phyloP scores from a whole-genome alignment of 345 rosid species.

The Euclidium syriacum region DNA sequence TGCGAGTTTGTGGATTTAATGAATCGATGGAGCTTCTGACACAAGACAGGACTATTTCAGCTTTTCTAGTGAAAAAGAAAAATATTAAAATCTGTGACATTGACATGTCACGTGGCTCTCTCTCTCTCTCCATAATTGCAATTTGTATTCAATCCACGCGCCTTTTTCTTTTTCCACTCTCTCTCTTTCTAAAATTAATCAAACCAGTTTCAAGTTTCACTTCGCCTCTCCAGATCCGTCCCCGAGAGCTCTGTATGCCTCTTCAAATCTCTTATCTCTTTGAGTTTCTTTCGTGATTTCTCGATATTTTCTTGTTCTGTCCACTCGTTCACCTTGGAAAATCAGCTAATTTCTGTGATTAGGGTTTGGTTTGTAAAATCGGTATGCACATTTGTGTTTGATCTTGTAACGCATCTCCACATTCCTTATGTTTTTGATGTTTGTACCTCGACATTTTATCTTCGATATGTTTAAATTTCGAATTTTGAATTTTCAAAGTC shows the following conservation, averaged over 20 bases:
- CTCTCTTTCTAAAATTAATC: conserved; percentile 12
- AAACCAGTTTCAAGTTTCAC: conserved; percentile 18
- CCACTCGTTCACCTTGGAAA: background rate
- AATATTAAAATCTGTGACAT: conserved; percentile 23
- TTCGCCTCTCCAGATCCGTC: conserved; percentile 47
- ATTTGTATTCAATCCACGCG: conserved; percentile 35
- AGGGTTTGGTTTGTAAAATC: conserved; percentile 3
- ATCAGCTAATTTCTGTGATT: conserved; percentile 7
- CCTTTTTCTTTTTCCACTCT: conserved; percentile 29
- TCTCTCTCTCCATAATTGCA: conserved; percentile 17
- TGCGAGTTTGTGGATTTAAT: background rate
- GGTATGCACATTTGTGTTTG: conserved; percentile 1
- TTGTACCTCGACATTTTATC: background rate
- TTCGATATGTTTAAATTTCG: background rate
- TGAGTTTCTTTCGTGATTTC: background rate
- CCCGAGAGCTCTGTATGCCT: conserved; percentile 15
- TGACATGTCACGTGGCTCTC: conserved; percentile 59
- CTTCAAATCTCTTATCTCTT: background rate
- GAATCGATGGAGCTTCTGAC: conserved; percentile 20
- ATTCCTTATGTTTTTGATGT: background rate
- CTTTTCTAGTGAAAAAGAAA: conserved; percentile 14
- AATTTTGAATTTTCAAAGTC: background rate
- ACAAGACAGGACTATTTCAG: conserved; percentile 17
- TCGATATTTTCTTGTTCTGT: background rate
- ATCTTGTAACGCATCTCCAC: background rate